Percentiles rank a stretch among this genome's conserved stretches.
Evolutionary conservation across 345 rosid species (phyloP).

Genomic region (Syzygium grande): DNA sequence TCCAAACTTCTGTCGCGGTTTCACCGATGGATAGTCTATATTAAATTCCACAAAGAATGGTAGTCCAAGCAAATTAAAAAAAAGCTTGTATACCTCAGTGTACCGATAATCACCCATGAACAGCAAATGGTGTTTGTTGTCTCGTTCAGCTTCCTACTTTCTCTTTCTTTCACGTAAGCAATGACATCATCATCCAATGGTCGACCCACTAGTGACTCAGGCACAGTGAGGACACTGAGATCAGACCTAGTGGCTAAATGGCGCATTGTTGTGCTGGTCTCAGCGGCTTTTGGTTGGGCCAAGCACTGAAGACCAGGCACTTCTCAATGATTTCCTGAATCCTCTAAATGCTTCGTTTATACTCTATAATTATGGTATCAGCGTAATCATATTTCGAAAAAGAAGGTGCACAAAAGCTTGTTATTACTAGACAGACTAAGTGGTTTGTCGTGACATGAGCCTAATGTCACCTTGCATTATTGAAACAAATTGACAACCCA

Average conservation of each 20-base stretch:
- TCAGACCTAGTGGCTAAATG: background rate
- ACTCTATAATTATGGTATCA: background rate
- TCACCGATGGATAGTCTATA: background rate
- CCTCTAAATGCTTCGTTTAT: background rate
- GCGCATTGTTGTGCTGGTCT: background rate
- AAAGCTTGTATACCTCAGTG: background rate
- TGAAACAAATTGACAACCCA: background rate
- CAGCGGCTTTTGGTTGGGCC: background rate
- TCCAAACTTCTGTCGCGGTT: no score
- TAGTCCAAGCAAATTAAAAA: background rate
- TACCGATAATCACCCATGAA: background rate
- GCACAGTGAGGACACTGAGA: background rate
- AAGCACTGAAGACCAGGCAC: slow-evolving; percentile 15
- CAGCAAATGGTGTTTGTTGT: background rate
- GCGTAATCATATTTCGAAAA: background rate
- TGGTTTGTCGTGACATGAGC: background rate
- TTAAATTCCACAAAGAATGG: background rate
- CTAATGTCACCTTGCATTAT: background rate
- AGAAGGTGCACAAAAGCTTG: background rate
- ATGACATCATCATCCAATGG: background rate
- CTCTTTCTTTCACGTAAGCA: background rate
- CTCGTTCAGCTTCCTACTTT: background rate
- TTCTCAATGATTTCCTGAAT: background rate
- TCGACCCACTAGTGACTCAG: background rate
- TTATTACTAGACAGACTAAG: background rate